Base-by-base conservation (phyloP, 306 rosid genomes). In the Cicer bijugum region DNA sequence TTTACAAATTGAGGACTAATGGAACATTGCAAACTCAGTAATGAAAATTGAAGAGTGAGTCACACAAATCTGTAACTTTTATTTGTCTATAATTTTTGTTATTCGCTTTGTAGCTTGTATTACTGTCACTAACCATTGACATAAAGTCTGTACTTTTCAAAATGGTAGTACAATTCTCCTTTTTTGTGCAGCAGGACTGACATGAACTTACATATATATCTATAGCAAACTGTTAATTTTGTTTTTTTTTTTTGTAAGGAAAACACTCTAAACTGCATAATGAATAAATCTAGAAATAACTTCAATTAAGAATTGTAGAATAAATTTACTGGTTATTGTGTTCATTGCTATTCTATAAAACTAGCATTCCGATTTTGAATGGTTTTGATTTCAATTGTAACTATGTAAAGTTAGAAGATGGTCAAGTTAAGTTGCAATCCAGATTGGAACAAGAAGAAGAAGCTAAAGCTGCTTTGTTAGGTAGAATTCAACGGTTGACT, bases 391-490 rank as follows among this genome's bases (percentile, higher is more conserved):
- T 57, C 63, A 72, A 82, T 74, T 67, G 77, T 78, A 70, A 81
- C 81, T 78, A 80, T 84, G 52, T 80, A 78, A 79, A 95, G 99
- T 87, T 95, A 82, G 97, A 95, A 76, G 99, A 88, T 75, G 97
- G 99, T 80, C 96, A 88, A 84, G 89, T 85, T 82, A 92, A 85
- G 83, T 83, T 95, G 81, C 99, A 92, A 62, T 91, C 97, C 71
- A 85, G 97, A 84, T 79, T 95, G 93, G 99, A 95, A 86, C 90
- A 95, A 88, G 99, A 95, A 76, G 99, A 95, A 86, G 97, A 95
- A 9, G 97, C 97, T 40, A 95, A 90, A 84, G 96, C 96, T 81
- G 99, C 99, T 81, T 86, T 95, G 67, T 58, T 95, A 76, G 90
- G 97, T 63, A 87, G 97, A 92, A 95, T 95, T 81, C 99, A 95